Evolutionary conservation across 2,329 filamentous ascomycete genomes (phyloP), one percentile per base, ranked within the genome.

Genomic region (Xylariaceae sp.): DNA sequence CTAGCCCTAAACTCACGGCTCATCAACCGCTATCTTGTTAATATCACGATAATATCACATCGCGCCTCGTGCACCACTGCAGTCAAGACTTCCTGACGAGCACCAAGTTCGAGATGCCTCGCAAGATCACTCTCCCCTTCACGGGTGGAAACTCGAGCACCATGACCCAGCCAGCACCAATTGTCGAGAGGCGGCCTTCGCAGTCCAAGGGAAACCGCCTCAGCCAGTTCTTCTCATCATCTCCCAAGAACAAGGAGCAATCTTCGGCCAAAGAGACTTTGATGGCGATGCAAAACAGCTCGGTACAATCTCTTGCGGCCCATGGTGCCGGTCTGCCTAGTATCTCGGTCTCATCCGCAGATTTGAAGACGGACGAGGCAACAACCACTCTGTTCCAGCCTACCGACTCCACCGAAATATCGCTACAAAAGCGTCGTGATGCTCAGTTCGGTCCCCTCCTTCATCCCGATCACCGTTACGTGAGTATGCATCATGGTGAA

Each of bases 401-500:
- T 30, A 88, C 89, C 49, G 88, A 89, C 7, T 86, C 85, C n/a
- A 87, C 87, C 65, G 91, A 97, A 71, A 80, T 85, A 42, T 84
- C 85, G 53, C 82, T 82, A 55, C 80, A 90, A 68, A 85, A 85
- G 51, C 86, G 84, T 65, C 81, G 86, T 61, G 89, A 97, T 64
- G 87, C 92, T 33, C 90, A 97, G 66, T 99, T 97, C 64, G 94
- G 88, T 11, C 92, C 92, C 14, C 76, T 97, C 44, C 79, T 85
- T 57, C 86, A 89, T 58, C 81, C 84, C 44, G 86, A 80, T 63
- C 92, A 99, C 71, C 81, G 89, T 66, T 96, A 96, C 73, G 85
- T 88, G 56, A 96, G 91, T 76, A 83, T 87, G 69, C 90, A 95
- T 67, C 83, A 87, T 54, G 92, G 91, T 59, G 82, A 84, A 61